A percentile compares a stretch with the other conserved stretches of the same genome.
These are phyloP conservation scores for Geum urbanum DNA, from an alignment of 306 rosid genomes.

Conservation along the genomic window DNA sequence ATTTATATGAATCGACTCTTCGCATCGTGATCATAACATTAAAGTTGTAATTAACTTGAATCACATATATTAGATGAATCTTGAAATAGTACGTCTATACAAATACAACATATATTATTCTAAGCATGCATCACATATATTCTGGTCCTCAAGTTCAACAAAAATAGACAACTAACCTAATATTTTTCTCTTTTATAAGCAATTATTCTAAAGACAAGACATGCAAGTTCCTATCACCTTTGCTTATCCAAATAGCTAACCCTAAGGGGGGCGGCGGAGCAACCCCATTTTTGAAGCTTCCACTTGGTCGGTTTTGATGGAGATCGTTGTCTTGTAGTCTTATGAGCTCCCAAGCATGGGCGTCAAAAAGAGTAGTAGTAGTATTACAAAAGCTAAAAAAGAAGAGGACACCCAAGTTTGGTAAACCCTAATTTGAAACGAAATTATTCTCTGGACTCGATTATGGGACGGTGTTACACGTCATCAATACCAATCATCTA, in stretches of 20 bases:
- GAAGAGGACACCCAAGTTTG: neutral
- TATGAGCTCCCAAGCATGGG: neutral
- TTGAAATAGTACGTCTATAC: no score
- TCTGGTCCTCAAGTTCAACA: neutral
- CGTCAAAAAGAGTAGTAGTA: no score
- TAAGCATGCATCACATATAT: neutral
- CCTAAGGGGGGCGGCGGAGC: constrained; percentile 22
- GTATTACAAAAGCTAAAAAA: neutral
- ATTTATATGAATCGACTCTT: no score
- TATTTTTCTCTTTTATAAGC: neutral
- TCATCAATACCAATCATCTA: constrained; percentile 7
- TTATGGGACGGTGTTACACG: constrained; percentile 17
- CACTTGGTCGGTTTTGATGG: constrained; percentile 28
- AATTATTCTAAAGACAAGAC: neutral
- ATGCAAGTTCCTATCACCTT: constrained; percentile 16
- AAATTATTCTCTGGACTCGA: neutral
- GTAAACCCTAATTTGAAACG: neutral
- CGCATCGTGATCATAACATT: no score
- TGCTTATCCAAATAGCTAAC: neutral
- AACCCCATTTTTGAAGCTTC: constrained; percentile 4
- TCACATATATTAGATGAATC: no score
- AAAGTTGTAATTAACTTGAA: no score
- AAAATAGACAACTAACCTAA: neutral
- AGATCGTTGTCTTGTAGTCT: constrained; percentile 17
- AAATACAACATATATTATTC: no score